Percentiles rank a stretch among this genome's conserved stretches.
These are phyloP conservation scores for Diaporthe eres DNA, from an alignment of 2,329 filamentous ascomycete genomes.

Conservation along the genomic window DNA sequence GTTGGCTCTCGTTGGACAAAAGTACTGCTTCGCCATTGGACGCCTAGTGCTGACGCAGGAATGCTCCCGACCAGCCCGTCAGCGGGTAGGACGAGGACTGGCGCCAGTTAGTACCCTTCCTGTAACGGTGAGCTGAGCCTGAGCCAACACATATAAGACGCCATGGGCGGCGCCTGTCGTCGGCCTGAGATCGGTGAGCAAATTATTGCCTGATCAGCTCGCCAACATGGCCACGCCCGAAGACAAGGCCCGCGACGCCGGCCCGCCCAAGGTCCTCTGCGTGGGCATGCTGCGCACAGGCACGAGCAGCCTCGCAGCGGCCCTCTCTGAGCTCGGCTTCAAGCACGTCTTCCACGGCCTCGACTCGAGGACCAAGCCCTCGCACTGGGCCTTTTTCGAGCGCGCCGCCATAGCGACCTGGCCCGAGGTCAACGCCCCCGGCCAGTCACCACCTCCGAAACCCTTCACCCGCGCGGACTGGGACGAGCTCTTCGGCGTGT, in stretches of 20 bases:
- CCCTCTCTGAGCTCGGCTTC: conserved; percentile 40
- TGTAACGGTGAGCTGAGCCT: not conserved
- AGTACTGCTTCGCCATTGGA: not conserved
- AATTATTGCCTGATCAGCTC: not conserved
- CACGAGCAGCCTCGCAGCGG: conserved; percentile 39
- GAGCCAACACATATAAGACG: not conserved
- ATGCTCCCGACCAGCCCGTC: not conserved
- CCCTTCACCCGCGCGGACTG: conserved; percentile 40
- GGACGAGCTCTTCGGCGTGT: conserved; percentile 41
- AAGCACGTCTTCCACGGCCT: conserved; percentile 40
- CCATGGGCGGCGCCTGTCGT: too few relatives aligned
- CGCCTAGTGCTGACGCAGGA: conserved; percentile 4
- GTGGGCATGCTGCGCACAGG: conserved; percentile 37
- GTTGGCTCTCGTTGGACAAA: not conserved
- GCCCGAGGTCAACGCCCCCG: conserved; percentile 31
- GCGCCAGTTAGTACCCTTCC: not conserved
- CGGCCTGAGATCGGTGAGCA: not conserved
- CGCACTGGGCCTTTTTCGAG: conserved; percentile 38
- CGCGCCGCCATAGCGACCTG: conserved; percentile 41
- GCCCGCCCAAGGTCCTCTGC: not conserved
- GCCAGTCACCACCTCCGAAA: not conserved
- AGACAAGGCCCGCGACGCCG: conserved; percentile 3
- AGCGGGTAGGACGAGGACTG: not conserved
- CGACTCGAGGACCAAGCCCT: conserved; percentile 28
- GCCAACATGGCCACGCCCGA: not conserved